Conservation (phyloP, 768 basidiomycete species). For the Boletus reticuloceps region DNA sequence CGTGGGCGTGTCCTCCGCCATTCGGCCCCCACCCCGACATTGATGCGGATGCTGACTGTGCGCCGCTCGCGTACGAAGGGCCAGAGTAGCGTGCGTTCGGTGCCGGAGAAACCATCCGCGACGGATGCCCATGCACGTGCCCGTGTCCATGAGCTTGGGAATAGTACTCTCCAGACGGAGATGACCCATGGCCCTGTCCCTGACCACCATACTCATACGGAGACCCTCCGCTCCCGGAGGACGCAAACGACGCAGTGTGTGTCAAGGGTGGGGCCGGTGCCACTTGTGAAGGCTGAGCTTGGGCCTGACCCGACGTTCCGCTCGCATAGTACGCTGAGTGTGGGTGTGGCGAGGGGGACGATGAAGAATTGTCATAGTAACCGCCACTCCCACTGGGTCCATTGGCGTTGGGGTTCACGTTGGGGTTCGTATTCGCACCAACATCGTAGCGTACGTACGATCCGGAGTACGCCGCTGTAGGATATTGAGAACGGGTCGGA, state of each 20-base stretch:
- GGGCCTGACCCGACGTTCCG: constrained; percentile 16
- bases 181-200: constrained; percentile 17
- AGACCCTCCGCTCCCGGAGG: constrained; percentile 23
- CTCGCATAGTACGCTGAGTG: constrained; percentile 19
- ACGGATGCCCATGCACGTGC: constrained; percentile 11
- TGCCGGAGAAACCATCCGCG: constrained; percentile 18
- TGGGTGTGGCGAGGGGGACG: constrained; percentile 21
- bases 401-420: constrained; percentile 7
- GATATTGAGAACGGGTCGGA: constrained; percentile 26
- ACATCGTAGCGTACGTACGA: constrained; percentile 30
- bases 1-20: constrained; percentile 12
- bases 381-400: constrained; percentile 15
- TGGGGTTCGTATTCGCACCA: constrained; percentile 23
- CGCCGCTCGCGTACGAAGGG: constrained; percentile 6
- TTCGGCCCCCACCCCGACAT: constrained; percentile 19
- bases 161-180: constrained; percentile 26
- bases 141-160: constrained; percentile 15
- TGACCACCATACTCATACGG: constrained; percentile 23
- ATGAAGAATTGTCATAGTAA: constrained; percentile 26
- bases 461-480: constrained; percentile 22
- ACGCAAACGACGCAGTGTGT: constrained; percentile 21
- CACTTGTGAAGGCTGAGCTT: constrained; percentile 18
- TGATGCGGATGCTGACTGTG: not conserved
- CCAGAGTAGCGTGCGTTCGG: constrained; percentile 17
- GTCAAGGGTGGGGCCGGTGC: constrained; percentile 13